phyloP scores from a whole-genome alignment of 1,139 yeast species.

The Geotrichum carabidarum region DNA sequence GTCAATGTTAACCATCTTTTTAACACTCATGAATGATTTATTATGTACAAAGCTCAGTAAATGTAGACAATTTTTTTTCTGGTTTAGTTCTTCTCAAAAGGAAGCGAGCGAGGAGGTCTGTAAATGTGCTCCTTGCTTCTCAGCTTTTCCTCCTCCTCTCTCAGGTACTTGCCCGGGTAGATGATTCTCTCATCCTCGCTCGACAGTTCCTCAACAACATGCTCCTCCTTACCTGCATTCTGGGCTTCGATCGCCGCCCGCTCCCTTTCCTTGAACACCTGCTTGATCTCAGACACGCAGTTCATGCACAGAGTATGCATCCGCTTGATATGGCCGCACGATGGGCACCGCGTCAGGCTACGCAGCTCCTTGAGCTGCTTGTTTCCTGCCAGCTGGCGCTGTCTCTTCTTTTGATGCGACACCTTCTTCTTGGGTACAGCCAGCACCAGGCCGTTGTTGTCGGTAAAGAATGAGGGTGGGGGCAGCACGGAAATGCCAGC shows the following conservation, averaged over 20 bases:
- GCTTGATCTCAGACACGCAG: constrained; percentile 77
- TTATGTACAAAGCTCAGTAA: constrained; percentile 12
- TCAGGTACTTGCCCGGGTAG: constrained; percentile 69
- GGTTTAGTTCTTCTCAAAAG: constrained; percentile 39
- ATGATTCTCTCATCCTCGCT: constrained; percentile 48
- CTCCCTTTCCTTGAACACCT: constrained; percentile 57
- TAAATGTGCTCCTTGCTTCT: constrained; percentile 66
- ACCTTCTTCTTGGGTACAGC: constrained; percentile 95
- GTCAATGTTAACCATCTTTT: no score
- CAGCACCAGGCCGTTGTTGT: constrained; percentile 55
- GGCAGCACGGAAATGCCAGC: constrained; percentile 17
- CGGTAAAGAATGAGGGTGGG: constrained; percentile 14
- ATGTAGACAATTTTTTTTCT: background rate
- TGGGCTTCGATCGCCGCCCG: constrained; percentile 23
- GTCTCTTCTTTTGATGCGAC: constrained; percentile 80
- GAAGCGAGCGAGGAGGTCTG: constrained; percentile 52
- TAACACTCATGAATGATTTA: background rate
- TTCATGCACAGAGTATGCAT: constrained; percentile 89
- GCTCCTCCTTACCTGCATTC: constrained; percentile 23
- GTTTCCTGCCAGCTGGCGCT: constrained; percentile 69
- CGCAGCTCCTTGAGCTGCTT: constrained; percentile 73
- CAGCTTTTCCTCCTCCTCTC: constrained; percentile 46
- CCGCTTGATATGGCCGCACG: constrained; percentile 89
- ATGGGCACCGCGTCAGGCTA: constrained; percentile 83
- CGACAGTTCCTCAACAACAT: constrained; percentile 53